Evolutionary conservation across 1,284 basidiomycete species (phyloP), one percentile per base, ranked within the genome.

Genomic region (Trametes hirsuta): DNA sequence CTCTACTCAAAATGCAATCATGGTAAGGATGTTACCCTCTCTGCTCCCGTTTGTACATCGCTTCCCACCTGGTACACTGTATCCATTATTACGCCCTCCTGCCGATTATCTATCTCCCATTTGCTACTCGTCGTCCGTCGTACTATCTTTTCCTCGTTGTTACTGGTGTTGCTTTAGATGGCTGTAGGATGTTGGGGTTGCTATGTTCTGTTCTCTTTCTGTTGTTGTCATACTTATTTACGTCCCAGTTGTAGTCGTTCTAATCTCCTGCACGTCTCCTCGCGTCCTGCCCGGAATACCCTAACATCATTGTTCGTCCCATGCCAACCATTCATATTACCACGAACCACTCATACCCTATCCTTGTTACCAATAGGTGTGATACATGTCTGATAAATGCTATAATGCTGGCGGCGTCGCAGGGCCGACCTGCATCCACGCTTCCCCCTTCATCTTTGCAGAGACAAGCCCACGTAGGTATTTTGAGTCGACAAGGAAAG

Each of bases 371-470:
- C 22, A 22, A 5, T 25, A 44, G 21, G 18, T 24, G 44, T 8
- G 24, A 21, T 4, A 35, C 6, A 12, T 48, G 6, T 4, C 14
- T 12, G 35, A 36, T 37, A 11, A 37, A 12, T 18, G 35, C 36
- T 6, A 30, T 3, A 14, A 40, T 5, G 36, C 24, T 21, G 37
- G 41, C 47, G 49, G 35, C 48, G 55, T 64, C 41, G 56, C 58
- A 0, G 64, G 64, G 22, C 61, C 64, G 40, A 65, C 64, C 53
- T 65, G 64, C 64, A 65, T 61, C 64, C 61, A 65, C 42, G 53
- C 47, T 44, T 63, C 61, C 51, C 56, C 64, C 9, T 44, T 47
- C 58, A 61, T 53, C 47, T 46, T 55, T 10, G 58, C 61, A 15
- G 58, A 51, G 18, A 65, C 64, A 3, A 59, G 58, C 4, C 64